phyloP scores from a whole-genome alignment of 148 eudicot species.

The Vaccinium myrtillus region DNA sequence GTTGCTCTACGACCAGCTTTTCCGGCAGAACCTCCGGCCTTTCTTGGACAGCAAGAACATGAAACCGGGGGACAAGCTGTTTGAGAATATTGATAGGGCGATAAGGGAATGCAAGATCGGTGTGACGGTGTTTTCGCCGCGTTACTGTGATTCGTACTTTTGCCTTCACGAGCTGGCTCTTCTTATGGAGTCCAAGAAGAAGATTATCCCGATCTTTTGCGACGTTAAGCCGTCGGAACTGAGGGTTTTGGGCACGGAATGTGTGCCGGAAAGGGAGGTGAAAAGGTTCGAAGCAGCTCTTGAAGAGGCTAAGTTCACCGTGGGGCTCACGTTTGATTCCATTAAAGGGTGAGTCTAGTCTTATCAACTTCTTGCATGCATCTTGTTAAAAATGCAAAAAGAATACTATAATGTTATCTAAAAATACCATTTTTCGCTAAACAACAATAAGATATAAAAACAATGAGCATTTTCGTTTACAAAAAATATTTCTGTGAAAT shows the following conservation, averaged over 20 bases:
- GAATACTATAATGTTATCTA: neutral
- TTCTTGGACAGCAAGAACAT: constrained; percentile 34
- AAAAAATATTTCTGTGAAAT: no score
- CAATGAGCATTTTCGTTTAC: neutral
- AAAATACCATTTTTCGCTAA: neutral
- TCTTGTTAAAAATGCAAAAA: neutral
- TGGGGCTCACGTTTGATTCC: constrained; percentile 26
- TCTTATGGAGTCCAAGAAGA: constrained; percentile 26
- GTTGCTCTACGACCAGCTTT: constrained; percentile 25
- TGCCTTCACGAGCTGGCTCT: constrained; percentile 31
- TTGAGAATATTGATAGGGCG: constrained; percentile 24
- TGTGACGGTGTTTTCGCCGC: constrained; percentile 23
- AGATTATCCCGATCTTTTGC: constrained; percentile 25
- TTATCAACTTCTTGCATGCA: no score
- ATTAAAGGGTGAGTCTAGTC: constrained; percentile 17
- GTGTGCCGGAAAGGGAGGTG: neutral
- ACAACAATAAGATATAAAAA: neutral
- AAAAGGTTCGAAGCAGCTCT: constrained; percentile 22
- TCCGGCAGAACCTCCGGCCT: constrained; percentile 17
- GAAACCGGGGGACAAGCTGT: constrained; percentile 32
- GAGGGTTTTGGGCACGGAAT: constrained; percentile 3
- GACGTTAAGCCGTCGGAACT: constrained; percentile 29
- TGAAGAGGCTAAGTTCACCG: constrained; percentile 32
- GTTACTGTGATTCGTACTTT: constrained; percentile 24
- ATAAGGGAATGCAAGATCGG: constrained; percentile 23